Evolutionary conservation across 208 protist genomes (phyloP).

Genomic region (Crithidia fasciculata): DNA sequence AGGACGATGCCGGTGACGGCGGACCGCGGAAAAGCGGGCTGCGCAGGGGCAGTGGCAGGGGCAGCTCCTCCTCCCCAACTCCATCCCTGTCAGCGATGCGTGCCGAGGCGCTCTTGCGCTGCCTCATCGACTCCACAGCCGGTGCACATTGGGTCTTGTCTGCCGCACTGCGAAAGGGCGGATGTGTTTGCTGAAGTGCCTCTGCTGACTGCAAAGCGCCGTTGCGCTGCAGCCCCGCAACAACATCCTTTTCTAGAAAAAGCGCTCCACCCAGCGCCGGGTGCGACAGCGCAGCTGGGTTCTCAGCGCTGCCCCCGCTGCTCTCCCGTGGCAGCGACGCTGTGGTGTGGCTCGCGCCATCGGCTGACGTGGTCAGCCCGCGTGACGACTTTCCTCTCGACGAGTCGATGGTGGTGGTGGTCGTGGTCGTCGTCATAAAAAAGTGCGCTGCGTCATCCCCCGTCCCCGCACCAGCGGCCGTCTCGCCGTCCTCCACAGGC

Average conservation of each 20-base stretch:
- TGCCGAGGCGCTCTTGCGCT: conserved; percentile 7
- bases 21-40: conserved; percentile 20
- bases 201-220: no score
- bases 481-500: neutral
- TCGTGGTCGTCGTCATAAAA: neutral
- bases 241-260: no score
- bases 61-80: conserved; percentile 6
- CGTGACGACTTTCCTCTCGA: conserved; percentile 29
- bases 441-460: neutral
- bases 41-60: conserved; percentile 25
- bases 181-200: no score
- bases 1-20: neutral
- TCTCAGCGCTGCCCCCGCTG: conserved; percentile 7
- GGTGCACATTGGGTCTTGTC: no score
- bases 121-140: neutral
- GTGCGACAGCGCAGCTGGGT: no score
- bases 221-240: no score
- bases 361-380: conserved; percentile 21
- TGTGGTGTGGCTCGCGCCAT: conserved; percentile 7
- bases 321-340: conserved; percentile 11
- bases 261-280: no score
- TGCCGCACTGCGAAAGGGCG: no score
- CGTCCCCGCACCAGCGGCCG: neutral
- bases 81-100: neutral
- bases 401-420: neutral